phyloP scores from a whole-genome alignment of 768 basidiomycete species.

The Trametes coccinea region DNA sequence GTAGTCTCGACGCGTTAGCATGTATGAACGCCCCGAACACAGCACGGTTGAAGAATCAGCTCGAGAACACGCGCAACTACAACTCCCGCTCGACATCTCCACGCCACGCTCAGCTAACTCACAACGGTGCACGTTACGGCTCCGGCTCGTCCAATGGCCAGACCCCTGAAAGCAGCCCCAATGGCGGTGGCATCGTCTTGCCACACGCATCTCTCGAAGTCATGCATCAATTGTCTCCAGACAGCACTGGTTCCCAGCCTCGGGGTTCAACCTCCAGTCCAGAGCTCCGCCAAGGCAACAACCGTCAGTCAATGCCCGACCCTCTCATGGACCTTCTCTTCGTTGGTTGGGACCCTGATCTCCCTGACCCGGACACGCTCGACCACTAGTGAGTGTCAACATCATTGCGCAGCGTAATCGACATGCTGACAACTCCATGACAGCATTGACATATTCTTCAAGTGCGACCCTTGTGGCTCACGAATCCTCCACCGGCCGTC shows the following conservation, averaged over 20 bases:
- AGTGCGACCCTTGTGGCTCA: constrained; percentile 84
- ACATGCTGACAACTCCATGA: background rate
- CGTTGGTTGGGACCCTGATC: constrained; percentile 83
- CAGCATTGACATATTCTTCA: constrained; percentile 87
- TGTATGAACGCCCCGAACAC: constrained; percentile 1
- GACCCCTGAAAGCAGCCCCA: constrained; percentile 31
- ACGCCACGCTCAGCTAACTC: constrained; percentile 20
- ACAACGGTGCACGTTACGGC: constrained; percentile 12
- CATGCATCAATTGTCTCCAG: constrained; percentile 23
- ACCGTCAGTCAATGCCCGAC: constrained; percentile 42
- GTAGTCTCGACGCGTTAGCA: background rate
- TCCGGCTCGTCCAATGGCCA: constrained; percentile 20
- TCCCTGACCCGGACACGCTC: constrained; percentile 72
- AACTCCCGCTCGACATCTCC: constrained; percentile 43
- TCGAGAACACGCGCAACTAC: constrained; percentile 52
- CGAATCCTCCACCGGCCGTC: constrained; percentile 80
- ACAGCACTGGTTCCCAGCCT: constrained; percentile 26
- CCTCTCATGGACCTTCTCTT: constrained; percentile 67
- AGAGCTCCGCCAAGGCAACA: constrained; percentile 41
- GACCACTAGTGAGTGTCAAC: constrained; percentile 65
- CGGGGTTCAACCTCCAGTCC: constrained; percentile 50
- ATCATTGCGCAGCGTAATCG: background rate
- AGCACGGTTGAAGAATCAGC: constrained; percentile 65
- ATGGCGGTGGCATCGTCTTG: constrained; percentile 28
- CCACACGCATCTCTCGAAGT: constrained; percentile 31